Conservation (phyloP, 2,329 filamentous ascomycete species). For the Epichloe amarillans region DNA sequence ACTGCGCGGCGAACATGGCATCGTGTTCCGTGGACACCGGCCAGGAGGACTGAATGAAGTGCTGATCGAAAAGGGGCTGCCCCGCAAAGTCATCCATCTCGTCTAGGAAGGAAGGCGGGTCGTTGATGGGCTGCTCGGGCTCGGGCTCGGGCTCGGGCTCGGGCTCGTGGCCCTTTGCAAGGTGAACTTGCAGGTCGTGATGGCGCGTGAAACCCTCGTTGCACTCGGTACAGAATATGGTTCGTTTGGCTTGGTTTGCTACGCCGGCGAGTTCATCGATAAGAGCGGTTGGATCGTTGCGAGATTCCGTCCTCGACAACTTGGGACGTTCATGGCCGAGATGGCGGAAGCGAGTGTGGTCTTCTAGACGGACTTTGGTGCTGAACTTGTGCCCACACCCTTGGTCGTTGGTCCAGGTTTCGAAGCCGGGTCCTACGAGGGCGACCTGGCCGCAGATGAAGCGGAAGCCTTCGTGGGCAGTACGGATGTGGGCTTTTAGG, state of each 20-base stretch:
- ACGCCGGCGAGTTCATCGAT: slow-evolving; percentile 32
- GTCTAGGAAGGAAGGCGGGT: slow-evolving; percentile 14
- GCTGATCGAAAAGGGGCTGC: slow-evolving; percentile 11
- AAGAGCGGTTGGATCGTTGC: slow-evolving; percentile 14
- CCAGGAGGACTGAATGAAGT: slow-evolving; percentile 12
- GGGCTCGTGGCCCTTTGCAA: slow-evolving; percentile 19
- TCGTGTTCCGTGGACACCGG: slow-evolving; percentile 14
- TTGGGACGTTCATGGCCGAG: slow-evolving; percentile 39
- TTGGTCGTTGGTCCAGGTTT: slow-evolving; percentile 48
- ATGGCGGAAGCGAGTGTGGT: slow-evolving; percentile 75
- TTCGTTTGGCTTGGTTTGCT: slow-evolving; percentile 26
- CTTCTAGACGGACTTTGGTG: slow-evolving; percentile 66
- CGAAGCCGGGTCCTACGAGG: slow-evolving; percentile 42
- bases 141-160: neutral
- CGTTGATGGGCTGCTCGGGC: slow-evolving; percentile 2
- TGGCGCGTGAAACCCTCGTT: slow-evolving; percentile 33
- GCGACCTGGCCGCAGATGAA: slow-evolving; percentile 69
- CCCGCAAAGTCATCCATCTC: slow-evolving; percentile 6
- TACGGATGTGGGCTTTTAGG: slow-evolving; percentile 64
- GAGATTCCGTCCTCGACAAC: slow-evolving; percentile 11
- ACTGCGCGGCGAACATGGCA: slow-evolving; percentile 21
- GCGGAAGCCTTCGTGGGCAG: slow-evolving; percentile 60
- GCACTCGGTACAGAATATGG: slow-evolving; percentile 33
- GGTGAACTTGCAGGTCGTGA: slow-evolving; percentile 35
- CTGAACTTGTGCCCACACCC: slow-evolving; percentile 66